Percentiles rank a stretch among this genome's conserved stretches.
phyloP scores from a whole-genome alignment of 2,329 filamentous ascomycete genomes.

The Teratosphaeria pseudoeucalypti region DNA sequence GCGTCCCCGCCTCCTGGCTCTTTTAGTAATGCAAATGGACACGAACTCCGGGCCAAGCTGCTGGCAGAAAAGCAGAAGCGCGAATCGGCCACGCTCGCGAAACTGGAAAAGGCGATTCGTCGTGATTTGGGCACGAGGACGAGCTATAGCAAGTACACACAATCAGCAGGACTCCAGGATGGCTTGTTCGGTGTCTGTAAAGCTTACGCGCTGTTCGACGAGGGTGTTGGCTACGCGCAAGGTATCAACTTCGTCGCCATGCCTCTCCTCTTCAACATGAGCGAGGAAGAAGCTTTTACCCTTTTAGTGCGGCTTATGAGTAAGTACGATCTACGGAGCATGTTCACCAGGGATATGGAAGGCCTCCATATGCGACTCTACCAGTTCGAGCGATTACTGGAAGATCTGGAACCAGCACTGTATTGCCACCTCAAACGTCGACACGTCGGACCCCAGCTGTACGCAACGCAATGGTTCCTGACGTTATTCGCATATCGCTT shows the following conservation, averaged over 20 bases:
- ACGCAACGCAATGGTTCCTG: slow-evolving; percentile 97
- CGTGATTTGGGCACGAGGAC: slow-evolving; percentile 85
- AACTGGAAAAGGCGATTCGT: slow-evolving; percentile 83
- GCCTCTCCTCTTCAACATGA: slow-evolving; percentile 96
- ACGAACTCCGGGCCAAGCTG: slow-evolving; percentile 58
- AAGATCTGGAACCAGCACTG: slow-evolving; percentile 86
- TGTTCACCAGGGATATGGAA: slow-evolving; percentile 94
- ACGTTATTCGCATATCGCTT: slow-evolving; percentile 98
- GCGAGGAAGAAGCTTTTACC: slow-evolving; percentile 93
- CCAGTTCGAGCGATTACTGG: slow-evolving; percentile 86
- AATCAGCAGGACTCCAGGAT: slow-evolving; percentile 83
- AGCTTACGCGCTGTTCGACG: slow-evolving; percentile 91
- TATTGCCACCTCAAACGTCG: slow-evolving; percentile 88
- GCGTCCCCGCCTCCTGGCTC: slow-evolving; percentile 21
- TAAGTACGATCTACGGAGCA: slow-evolving; percentile 82
- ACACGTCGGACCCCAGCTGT: slow-evolving; percentile 80
- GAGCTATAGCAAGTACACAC: slow-evolving; percentile 92
- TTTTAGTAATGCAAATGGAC: slow-evolving; percentile 13
- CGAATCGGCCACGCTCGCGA: slow-evolving; percentile 61
- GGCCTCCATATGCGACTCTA: slow-evolving; percentile 88
- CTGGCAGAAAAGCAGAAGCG: slow-evolving; percentile 64
- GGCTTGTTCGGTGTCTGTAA: slow-evolving; percentile 93
- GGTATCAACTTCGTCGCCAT: slow-evolving; percentile 98
- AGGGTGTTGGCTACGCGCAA: slow-evolving; percentile 90
- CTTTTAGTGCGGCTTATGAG: slow-evolving; percentile 91